phyloP scores from a whole-genome alignment of 108 stramenopile genomes.

The Stephanodiscus minutulus region DNA sequence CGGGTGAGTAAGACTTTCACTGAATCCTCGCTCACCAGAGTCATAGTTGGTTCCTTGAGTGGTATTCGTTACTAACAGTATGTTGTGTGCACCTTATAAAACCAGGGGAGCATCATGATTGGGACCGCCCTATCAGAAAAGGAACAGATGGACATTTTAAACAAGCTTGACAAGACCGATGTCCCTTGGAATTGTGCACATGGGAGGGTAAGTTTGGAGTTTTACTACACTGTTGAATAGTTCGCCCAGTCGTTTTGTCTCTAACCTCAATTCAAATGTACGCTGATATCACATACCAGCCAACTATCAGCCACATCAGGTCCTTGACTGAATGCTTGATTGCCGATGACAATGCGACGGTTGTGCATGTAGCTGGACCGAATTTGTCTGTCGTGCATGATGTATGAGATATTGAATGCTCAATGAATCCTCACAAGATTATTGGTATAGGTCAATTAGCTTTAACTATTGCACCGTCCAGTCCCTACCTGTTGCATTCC shows the following conservation, averaged over 20 bases:
- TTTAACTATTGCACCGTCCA: too few relatives aligned
- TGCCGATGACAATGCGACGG: conserved; percentile 58
- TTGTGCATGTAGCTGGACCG: conserved; percentile 47
- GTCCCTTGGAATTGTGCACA: conserved; percentile 94
- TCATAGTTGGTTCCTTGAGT: not conserved
- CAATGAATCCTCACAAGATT: not conserved
- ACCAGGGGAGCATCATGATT: conserved; percentile 87
- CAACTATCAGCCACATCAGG: conserved; percentile 89
- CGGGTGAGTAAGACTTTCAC: conserved; percentile 43
- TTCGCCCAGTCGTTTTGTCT: conserved; percentile 11
- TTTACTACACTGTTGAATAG: not conserved
- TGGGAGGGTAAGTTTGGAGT: conserved; percentile 41
- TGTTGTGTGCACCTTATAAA: not conserved
- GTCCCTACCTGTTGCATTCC: too few relatives aligned
- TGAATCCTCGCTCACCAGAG: not conserved
- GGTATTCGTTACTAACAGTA: not conserved
- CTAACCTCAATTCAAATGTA: conserved; percentile 49
- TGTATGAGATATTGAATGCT: not conserved
- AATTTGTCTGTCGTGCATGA: conserved; percentile 29
- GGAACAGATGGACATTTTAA: conserved; percentile 85
- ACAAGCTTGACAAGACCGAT: conserved; percentile 81
- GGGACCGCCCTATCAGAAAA: conserved; percentile 86
- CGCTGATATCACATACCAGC: conserved; percentile 39
- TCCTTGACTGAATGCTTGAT: conserved; percentile 51
- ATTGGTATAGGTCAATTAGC: too few relatives aligned